Evolutionary conservation across 1,284 basidiomycete genomes (phyloP).

Genomic region (Ustilago esculenta): DNA sequence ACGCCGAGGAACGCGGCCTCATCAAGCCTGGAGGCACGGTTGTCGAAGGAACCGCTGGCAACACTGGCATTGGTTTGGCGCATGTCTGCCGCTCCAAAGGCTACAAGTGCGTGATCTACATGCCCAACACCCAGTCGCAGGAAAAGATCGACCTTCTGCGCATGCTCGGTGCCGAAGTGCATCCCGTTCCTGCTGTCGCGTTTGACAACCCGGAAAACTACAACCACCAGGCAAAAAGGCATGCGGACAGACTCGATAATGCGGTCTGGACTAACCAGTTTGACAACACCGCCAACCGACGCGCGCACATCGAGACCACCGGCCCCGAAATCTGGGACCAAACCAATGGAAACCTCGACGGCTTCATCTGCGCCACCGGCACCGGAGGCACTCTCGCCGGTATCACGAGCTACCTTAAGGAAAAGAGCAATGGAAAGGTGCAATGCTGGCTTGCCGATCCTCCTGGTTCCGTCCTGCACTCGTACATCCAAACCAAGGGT

Average conservation of each 20-base stretch:
- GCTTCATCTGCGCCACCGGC: conserved; percentile 91
- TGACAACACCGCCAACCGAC: conserved; percentile 88
- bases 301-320: conserved; percentile 87
- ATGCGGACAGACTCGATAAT: conserved; percentile 83
- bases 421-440: conserved; percentile 81
- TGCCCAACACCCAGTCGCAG: conserved; percentile 92
- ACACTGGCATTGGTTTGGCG: conserved; percentile 95
- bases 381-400: conserved; percentile 96
- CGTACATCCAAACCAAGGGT: conserved; percentile 80
- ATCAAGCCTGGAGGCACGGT: conserved; percentile 91
- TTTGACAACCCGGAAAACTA: conserved; percentile 97
- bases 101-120: conserved; percentile 99
- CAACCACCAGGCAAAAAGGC: conserved; percentile 95
- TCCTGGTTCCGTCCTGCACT: conserved; percentile 90
- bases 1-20: conserved; percentile 82
- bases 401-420: conserved; percentile 83
- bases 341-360: conserved; percentile 81
- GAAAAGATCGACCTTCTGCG: conserved; percentile 97
- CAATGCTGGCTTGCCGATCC: conserved; percentile 96
- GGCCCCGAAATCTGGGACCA: conserved; percentile 98
- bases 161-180: conserved; percentile 96
- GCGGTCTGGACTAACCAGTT: conserved; percentile 99
- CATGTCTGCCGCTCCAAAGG: conserved; percentile 89
- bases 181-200: conserved; percentile 93
- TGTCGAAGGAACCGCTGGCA: conserved; percentile 98